A percentile compares a stretch with the other conserved stretches of the same genome.
Evolutionary conservation across 345 rosid species (phyloP).

Genomic region (Salix viminalis): DNA sequence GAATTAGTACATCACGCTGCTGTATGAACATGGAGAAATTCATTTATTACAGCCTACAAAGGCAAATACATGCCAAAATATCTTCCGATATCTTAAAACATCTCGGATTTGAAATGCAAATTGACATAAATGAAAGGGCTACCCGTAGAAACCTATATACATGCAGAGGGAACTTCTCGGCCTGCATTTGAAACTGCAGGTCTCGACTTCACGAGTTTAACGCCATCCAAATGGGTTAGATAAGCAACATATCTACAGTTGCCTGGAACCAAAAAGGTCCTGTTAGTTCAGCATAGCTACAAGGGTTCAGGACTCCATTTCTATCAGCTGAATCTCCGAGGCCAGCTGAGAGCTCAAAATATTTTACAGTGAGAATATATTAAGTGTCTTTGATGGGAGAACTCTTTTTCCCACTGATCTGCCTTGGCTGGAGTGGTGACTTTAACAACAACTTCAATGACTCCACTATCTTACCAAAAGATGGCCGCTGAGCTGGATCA

Average conservation of each 20-base stretch:
- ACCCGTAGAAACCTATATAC: slow-evolving; percentile 2
- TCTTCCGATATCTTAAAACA: slow-evolving; percentile 6
- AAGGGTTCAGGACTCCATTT: neutral
- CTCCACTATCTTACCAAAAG: slow-evolving; percentile 58
- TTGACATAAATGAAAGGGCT: neutral
- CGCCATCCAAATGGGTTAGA: slow-evolving; percentile 23
- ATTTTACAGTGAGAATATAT: neutral
- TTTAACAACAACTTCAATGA: slow-evolving; percentile 75
- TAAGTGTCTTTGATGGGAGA: neutral
- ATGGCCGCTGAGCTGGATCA: slow-evolving; percentile 72
- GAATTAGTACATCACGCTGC: neutral
- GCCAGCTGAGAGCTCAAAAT: neutral
- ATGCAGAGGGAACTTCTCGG: slow-evolving; percentile 3
- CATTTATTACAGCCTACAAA: neutral
- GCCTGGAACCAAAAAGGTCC: slow-evolving; percentile 15
- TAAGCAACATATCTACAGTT: slow-evolving; percentile 27
- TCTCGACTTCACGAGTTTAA: neutral
- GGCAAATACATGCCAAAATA: neutral
- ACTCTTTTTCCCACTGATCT: slow-evolving; percentile 41
- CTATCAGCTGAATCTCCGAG: neutral
- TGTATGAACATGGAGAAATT: neutral
- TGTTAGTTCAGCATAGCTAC: slow-evolving; percentile 6
- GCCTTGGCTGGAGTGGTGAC: slow-evolving; percentile 61
- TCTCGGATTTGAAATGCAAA: slow-evolving; percentile 5
- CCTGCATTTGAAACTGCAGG: neutral